Base-by-base conservation (phyloP, 2,329 filamentous ascomycete genomes). In the Drechmeria coniospora region DNA sequence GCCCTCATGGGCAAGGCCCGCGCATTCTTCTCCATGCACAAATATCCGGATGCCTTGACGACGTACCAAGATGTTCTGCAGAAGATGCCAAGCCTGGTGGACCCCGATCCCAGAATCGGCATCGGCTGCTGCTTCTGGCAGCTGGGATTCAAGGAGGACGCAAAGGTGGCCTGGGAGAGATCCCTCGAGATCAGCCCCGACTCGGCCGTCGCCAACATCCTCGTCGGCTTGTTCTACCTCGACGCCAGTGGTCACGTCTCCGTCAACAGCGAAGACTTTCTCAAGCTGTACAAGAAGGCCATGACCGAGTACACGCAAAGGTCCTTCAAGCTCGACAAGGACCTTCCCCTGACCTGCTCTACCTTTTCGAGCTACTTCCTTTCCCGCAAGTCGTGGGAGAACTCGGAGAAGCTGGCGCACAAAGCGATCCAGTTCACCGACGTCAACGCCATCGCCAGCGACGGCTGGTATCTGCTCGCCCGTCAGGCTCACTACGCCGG, bases 111-210 rank as follows among this genome's bases (percentile, higher is more conserved):
- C 40, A 73, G 92, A 41, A 87, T 98, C 41, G 90, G 90, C 30
- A 87, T 98, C 45, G 90, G 90, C 25, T 90, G 83, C 53, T 98
- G 90, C 59, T 78, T 94, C 51, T 98, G 92, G 90, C 82, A 93
- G 51, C 65, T 98, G 16, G 86, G 86, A 8, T 84, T 82, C 61
- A 94, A 92, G 51, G 82, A 92, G 19, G 83, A 93, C 43, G 90
- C 92, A 6, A 87, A 81, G 47, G 61, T 65, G 26, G 87, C 90
- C 9, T 98, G 90, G 90, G 79, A 92, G 47, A 68, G 90, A 36
- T 74, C 79, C 9, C 57, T 94, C 16, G 81, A 92, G 47, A 67
- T 94, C 46, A 73, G 66, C 43, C 74, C 81, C 0, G 69, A 84
- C 15, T 92, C 84, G 14, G 94, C 92, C 56, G 72, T 84, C 35